Evolutionary conservation across 164 flowering plant species (phyloP).

Genomic region (Chloranthus sessilifolius): DNA sequence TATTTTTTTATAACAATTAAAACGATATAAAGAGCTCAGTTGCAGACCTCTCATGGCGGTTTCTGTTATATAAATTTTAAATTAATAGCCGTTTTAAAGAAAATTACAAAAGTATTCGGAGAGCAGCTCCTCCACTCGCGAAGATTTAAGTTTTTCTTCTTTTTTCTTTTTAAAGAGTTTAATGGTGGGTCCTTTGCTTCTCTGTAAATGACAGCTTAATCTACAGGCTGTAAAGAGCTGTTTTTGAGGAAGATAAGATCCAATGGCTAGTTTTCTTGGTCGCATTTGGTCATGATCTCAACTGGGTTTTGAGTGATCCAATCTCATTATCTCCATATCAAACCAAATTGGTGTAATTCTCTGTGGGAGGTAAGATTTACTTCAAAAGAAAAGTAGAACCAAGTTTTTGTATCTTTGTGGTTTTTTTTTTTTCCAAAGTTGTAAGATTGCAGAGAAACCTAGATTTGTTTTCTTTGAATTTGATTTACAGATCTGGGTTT

Average conservation of each 20-base stretch:
- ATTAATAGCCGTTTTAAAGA: too few relatives aligned
- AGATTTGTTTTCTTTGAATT: too few relatives aligned
- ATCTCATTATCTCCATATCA: not conserved
- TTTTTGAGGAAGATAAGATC: conserved; percentile 22
- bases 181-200: conserved; percentile 32
- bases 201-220: conserved; percentile 48
- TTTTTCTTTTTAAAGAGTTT: conserved; percentile 8
- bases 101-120: too few relatives aligned
- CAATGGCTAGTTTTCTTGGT: conserved; percentile 15
- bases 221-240: conserved; percentile 72
- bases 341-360: conserved; percentile 6
- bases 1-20: too few relatives aligned
- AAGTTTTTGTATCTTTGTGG: not conserved
- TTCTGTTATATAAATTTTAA: too few relatives aligned
- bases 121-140: conserved; percentile 4
- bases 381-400: conserved; percentile 1
- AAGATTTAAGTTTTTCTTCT: conserved; percentile 8
- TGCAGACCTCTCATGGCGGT: too few relatives aligned
- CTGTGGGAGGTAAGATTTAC: conserved; percentile 21
- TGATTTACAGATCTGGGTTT: conserved; percentile 10
- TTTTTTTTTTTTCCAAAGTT: too few relatives aligned
- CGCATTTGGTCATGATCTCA: conserved; percentile 11
- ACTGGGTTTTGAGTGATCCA: conserved; percentile 21
- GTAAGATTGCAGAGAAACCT: too few relatives aligned
- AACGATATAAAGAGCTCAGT: too few relatives aligned